These are phyloP conservation scores for Stemphylium lycopersici DNA, from an alignment of 2,329 filamentous ascomycete genomes.

Conservation along the genomic window DNA sequence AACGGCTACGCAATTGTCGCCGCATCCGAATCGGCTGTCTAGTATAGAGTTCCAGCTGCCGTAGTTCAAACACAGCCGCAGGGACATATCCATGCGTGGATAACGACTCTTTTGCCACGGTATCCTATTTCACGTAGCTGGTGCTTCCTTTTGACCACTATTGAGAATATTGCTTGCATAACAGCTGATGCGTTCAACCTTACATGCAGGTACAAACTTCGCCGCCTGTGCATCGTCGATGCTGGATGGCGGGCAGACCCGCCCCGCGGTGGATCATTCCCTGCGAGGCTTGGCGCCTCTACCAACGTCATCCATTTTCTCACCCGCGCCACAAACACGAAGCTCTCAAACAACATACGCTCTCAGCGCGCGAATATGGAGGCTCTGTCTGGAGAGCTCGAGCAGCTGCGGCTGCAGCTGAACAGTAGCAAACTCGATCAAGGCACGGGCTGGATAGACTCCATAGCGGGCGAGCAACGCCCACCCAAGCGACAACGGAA, in stretches of 20 bases:
- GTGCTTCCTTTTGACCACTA: no score
- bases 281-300: constrained; percentile 17
- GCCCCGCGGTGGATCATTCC: constrained; percentile 22
- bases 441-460: constrained; percentile 59
- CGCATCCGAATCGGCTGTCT: neutral
- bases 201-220: neutral
- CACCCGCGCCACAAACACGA: constrained; percentile 18
- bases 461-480: constrained; percentile 61
- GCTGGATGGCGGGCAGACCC: constrained; percentile 2
- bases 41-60: no score
- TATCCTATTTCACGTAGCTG: no score
- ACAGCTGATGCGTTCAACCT: neutral
- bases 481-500: constrained; percentile 61
- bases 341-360: constrained; percentile 8
- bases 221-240: neutral
- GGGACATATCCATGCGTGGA: no score
- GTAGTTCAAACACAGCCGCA: no score
- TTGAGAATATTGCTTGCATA: no score
- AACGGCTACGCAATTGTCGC: neutral
- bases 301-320: constrained; percentile 30
- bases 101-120: no score
- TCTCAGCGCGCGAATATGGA: constrained; percentile 36
- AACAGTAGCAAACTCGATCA: constrained; percentile 29
- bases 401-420: constrained; percentile 60
- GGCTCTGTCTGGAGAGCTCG: constrained; percentile 57